These are phyloP conservation scores for Dichomitus squalens DNA, from an alignment of 1,284 basidiomycete genomes.

Conservation along the genomic window DNA sequence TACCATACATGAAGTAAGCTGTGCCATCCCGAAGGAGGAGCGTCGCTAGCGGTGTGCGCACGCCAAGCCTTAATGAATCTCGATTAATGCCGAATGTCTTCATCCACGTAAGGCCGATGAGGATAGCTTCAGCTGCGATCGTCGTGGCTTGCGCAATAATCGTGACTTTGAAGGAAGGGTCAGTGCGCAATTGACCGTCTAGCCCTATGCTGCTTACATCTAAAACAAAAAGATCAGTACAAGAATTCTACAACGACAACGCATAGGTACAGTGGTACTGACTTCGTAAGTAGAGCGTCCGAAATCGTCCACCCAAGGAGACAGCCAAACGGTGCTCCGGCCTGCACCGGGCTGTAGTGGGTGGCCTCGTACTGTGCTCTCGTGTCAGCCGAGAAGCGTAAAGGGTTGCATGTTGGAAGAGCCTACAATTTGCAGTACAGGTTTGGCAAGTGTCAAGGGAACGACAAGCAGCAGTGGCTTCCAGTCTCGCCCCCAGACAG, in stretches of 20 bases:
- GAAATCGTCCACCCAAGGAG: not conserved
- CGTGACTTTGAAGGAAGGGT: not conserved
- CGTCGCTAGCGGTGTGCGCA: not conserved
- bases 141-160: not conserved
- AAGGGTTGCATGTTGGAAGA: not conserved
- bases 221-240: no score
- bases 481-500: constrained; percentile 16
- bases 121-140: constrained; percentile 1
- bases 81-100: constrained; percentile 5
- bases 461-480: constrained; percentile 4
- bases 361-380: not conserved
- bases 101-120: constrained; percentile 2
- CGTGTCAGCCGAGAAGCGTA: not conserved
- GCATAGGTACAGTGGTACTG: no score
- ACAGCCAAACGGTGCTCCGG: constrained; percentile 2
- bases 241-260: no score
- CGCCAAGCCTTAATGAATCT: not conserved
- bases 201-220: no score
- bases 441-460: constrained; percentile 3
- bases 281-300: not conserved
- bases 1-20: not conserved
- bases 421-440: constrained; percentile 2
- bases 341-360: not conserved
- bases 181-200: not conserved
- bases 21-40: constrained; percentile 7